These are phyloP conservation scores for Cercospora sp. DNA, from an alignment of 2,329 filamentous ascomycete species.

Conservation along the genomic window DNA sequence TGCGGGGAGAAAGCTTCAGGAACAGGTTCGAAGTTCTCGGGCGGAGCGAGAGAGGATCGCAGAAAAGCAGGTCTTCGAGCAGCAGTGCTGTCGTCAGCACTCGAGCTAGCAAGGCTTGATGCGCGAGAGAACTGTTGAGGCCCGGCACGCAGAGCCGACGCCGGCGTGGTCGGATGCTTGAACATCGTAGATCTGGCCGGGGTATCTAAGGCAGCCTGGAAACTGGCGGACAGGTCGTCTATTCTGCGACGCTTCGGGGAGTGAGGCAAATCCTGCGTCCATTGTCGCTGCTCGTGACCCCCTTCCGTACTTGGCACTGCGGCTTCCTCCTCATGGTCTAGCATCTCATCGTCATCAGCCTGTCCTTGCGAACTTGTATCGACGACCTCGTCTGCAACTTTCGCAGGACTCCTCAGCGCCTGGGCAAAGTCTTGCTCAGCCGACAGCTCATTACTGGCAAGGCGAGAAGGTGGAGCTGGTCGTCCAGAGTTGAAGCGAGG, in stretches of 20 bases:
- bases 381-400: slow-evolving; percentile 31
- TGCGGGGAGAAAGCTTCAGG: slow-evolving; percentile 58
- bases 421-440: slow-evolving; percentile 20
- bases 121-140: slow-evolving; percentile 21
- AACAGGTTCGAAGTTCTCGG: slow-evolving; percentile 41
- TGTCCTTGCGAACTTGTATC: slow-evolving; percentile 22
- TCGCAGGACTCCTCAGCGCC: slow-evolving; percentile 20
- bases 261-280: slow-evolving; percentile 25
- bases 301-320: slow-evolving; percentile 23
- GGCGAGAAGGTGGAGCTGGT: not conserved
- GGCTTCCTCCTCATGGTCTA: slow-evolving; percentile 25
- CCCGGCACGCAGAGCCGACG: slow-evolving; percentile 17
- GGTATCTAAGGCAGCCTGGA: slow-evolving; percentile 10
- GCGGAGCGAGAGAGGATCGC: slow-evolving; percentile 38
- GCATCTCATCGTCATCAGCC: slow-evolving; percentile 34
- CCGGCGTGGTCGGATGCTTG: slow-evolving; percentile 25
- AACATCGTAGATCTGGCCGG: slow-evolving; percentile 23
- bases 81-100: slow-evolving; percentile 8
- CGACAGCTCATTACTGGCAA: slow-evolving; percentile 16
- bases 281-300: slow-evolving; percentile 1
- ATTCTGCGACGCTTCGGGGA: slow-evolving; percentile 36
- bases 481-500: slow-evolving; percentile 30
- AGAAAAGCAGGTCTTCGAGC: slow-evolving; percentile 43
- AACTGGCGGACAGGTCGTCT: slow-evolving; percentile 17
- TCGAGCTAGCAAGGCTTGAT: slow-evolving; percentile 18